Evolutionary conservation across 106 monocot species (phyloP).

Genomic region (Allium cepa): DNA sequence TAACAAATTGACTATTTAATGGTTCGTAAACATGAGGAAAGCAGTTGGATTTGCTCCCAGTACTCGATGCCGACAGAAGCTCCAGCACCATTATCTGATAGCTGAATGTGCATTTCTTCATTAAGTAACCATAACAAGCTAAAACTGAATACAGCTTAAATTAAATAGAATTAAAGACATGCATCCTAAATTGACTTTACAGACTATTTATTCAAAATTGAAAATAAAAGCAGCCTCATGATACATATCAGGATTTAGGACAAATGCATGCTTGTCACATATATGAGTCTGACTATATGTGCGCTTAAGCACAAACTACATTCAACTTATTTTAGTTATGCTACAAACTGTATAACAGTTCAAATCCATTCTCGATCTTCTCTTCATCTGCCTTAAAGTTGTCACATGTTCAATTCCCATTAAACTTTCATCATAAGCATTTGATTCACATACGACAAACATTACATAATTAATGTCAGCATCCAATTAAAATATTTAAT

Average conservation of each 20-base stretch:
- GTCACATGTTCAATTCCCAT: too few relatives aligned
- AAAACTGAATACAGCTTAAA: not conserved
- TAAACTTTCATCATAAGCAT: too few relatives aligned
- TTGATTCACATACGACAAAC: too few relatives aligned
- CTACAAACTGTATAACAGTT: too few relatives aligned
- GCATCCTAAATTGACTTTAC: not conserved
- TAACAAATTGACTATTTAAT: slow-evolving; percentile 18
- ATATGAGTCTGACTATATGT: too few relatives aligned
- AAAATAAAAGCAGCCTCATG: not conserved
- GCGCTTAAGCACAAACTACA: too few relatives aligned
- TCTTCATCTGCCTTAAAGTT: too few relatives aligned
- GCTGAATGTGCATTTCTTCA: slow-evolving; percentile 27
- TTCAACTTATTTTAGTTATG: too few relatives aligned
- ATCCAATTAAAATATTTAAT: too few relatives aligned
- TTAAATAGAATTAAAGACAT: not conserved
- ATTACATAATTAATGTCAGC: too few relatives aligned
- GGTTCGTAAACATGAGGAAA: slow-evolving; percentile 18
- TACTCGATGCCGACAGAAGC: slow-evolving; percentile 41
- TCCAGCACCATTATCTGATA: slow-evolving; percentile 79
- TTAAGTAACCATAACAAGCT: not conserved
- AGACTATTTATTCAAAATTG: not conserved
- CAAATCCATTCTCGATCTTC: too few relatives aligned
- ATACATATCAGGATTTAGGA: not conserved
- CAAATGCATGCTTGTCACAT: too few relatives aligned
- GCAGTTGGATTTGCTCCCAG: slow-evolving; percentile 11